These are phyloP conservation scores for Mortierella sp. DNA, from an alignment of 371 early-diverging fungal genomes.

Conservation along the genomic window DNA sequence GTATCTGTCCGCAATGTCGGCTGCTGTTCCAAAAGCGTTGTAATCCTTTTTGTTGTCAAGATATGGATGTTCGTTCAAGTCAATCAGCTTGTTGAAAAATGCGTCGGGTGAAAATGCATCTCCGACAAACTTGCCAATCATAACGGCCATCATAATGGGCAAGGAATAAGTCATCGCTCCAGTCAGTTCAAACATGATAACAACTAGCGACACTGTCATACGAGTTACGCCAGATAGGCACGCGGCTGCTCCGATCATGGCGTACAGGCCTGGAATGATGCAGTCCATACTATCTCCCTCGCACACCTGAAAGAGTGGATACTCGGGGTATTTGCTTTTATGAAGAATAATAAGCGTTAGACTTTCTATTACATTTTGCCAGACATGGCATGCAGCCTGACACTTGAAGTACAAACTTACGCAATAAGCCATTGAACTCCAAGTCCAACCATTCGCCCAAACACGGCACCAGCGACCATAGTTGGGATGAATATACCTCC, in stretches of 20 bases:
- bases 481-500: conserved; percentile 94
- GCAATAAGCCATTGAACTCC: conserved; percentile 70
- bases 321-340: conserved; percentile 48
- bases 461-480: conserved; percentile 92
- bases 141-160: conserved; percentile 82
- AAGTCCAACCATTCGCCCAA: conserved; percentile 93
- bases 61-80: conserved; percentile 76
- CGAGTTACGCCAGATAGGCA: conserved; percentile 92
- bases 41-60: conserved; percentile 75
- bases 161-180: conserved; percentile 83
- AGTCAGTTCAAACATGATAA: conserved; percentile 92
- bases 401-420: conserved; percentile 24
- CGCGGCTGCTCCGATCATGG: conserved; percentile 96
- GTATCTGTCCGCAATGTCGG: conserved; percentile 62
- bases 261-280: conserved; percentile 94
- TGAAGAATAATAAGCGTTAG: background rate
- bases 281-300: conserved; percentile 65
- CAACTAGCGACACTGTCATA: conserved; percentile 84
- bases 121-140: conserved; percentile 79
- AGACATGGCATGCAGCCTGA: background rate
- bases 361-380: background rate
- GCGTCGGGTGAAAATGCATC: conserved; percentile 75
- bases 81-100: conserved; percentile 78
- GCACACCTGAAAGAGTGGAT: conserved; percentile 46
- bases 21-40: conserved; percentile 63